These are phyloP conservation scores for Nakazawaea ishiwadae DNA, from an alignment of 805 yeast genomes.

Conservation along the genomic window DNA sequence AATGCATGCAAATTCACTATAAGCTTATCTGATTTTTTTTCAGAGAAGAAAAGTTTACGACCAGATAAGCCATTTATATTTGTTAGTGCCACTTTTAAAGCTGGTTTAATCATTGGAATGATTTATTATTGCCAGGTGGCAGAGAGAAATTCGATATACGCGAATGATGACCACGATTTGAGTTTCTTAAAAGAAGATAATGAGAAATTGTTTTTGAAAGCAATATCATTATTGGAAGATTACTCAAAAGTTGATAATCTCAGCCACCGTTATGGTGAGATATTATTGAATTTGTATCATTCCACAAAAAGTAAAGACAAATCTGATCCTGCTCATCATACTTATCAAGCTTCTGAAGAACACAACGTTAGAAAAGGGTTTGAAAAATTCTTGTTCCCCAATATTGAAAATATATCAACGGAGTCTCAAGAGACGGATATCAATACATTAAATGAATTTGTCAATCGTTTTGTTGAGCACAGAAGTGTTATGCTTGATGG, in stretches of 20 bases:
- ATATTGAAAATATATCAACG: conserved; percentile 6
- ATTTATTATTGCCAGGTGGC: conserved; percentile 21
- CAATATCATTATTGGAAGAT: conserved; percentile 13
- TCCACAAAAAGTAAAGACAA: conserved; percentile 13
- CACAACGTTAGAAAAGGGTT: conserved; percentile 14
- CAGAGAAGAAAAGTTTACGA: conserved; percentile 24
- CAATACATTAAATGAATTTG: conserved; percentile 15
- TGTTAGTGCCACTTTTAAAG: conserved; percentile 29
- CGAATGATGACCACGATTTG: conserved; percentile 10
- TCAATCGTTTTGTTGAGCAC: conserved; percentile 12
- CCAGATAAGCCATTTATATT: conserved; percentile 32
- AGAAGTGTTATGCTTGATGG: conserved; percentile 17
- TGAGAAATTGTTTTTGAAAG: conserved; percentile 15
- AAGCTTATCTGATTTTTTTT: conserved; percentile 26
- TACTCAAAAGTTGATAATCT: conserved; percentile 15
- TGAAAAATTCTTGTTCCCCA: conserved; percentile 15
- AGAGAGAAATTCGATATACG: not conserved
- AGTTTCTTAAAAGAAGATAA: conserved; percentile 13
- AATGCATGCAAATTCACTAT: conserved; percentile 31
- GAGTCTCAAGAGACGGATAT: conserved; percentile 9
- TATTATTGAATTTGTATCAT: conserved; percentile 15
- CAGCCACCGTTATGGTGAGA: conserved; percentile 16
- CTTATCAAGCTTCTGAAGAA: conserved; percentile 6
- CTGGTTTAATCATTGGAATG: conserved; percentile 32
- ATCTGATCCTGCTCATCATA: conserved; percentile 1